Conservation (phyloP, 2,329 filamentous ascomycete genomes). For the Aureobasidium sp. region DNA sequence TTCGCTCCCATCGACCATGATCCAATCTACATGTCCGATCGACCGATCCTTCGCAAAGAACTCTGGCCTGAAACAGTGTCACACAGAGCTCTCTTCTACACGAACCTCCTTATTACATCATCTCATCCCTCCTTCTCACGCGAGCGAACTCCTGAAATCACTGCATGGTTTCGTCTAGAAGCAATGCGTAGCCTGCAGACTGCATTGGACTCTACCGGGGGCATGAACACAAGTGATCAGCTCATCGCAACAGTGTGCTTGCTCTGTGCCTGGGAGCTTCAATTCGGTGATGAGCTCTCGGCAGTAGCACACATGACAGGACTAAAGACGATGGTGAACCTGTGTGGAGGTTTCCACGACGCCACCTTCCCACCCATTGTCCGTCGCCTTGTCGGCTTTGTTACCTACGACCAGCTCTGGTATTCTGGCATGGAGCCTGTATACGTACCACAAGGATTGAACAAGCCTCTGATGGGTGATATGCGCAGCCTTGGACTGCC, state of each 20-base stretch:
- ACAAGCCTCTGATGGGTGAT: neutral
- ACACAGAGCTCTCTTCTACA: conserved; percentile 17
- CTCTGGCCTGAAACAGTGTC: conserved; percentile 18
- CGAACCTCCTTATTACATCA: conserved; percentile 17
- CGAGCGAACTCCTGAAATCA: neutral
- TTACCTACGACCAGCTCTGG: conserved; percentile 17
- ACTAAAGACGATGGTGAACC: conserved; percentile 17
- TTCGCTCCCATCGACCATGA: neutral
- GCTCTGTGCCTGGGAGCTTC: conserved; percentile 19
- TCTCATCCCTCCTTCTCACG: conserved; percentile 18
- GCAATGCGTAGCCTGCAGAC: conserved; percentile 17
- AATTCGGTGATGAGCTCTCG: conserved; percentile 17
- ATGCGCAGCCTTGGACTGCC: neutral
- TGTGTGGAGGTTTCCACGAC: conserved; percentile 17
- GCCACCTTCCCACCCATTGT: conserved; percentile 14
- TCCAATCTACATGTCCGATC: conserved; percentile 10
- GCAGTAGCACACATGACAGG: conserved; percentile 20
- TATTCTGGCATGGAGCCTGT: conserved; percentile 16
- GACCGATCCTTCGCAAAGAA: conserved; percentile 16
- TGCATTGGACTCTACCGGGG: conserved; percentile 11
- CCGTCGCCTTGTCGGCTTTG: conserved; percentile 15
- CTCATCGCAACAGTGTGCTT: conserved; percentile 18
- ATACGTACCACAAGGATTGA: conserved; percentile 11
- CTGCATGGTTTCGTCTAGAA: conserved; percentile 9
- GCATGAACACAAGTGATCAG: conserved; percentile 14